Percentiles rank a stretch among this genome's conserved stretches.
phyloP scores from a whole-genome alignment of 1,284 basidiomycete genomes.

The Ustilago crameri region DNA sequence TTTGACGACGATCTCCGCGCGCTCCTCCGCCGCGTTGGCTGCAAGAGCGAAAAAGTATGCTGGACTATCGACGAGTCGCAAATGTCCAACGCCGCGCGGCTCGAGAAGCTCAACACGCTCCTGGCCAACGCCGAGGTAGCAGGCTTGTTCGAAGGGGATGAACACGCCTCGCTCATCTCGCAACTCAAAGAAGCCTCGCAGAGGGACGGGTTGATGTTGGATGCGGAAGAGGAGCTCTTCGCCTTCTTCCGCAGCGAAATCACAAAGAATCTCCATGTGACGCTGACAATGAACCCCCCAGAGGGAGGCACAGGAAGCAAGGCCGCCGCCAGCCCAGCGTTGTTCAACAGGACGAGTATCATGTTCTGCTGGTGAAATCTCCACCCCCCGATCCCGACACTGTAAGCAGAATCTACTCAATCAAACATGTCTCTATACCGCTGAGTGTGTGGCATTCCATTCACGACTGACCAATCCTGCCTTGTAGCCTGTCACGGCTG shows the following conservation, averaged over 20 bases:
- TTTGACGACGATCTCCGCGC: conserved; percentile 97
- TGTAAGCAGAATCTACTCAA: not conserved
- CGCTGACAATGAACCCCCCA: conserved; percentile 99
- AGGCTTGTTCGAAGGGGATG: conserved; percentile 86
- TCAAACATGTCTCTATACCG: not conserved
- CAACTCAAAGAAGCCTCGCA: conserved; percentile 99
- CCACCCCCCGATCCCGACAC: not conserved
- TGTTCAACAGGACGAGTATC: conserved; percentile 61
- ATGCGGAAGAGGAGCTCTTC: conserved; percentile 82
- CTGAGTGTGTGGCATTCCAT: too few species aligned
- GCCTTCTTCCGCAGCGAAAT: conserved; percentile 60
- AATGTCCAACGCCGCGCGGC: conserved; percentile 95
- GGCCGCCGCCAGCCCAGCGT: conserved; percentile 88
- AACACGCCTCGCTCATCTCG: conserved; percentile 95
- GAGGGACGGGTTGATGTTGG: conserved; percentile 95
- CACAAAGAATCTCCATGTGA: conserved; percentile 61
- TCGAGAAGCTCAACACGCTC: conserved; percentile 98
- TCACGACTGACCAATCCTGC: too few species aligned
- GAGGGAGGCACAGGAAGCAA: conserved; percentile 92
- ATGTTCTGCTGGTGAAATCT: conserved; percentile 55
- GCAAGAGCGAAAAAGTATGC: conserved; percentile 98
- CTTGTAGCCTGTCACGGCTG: too few species aligned
- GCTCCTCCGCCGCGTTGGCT: conserved; percentile 91
- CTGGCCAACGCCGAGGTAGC: conserved; percentile 99
- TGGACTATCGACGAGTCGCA: conserved; percentile 99